These are phyloP conservation scores for Blastobotrys buckinghamii DNA, from an alignment of 1,139 yeast species.

Conservation along the genomic window DNA sequence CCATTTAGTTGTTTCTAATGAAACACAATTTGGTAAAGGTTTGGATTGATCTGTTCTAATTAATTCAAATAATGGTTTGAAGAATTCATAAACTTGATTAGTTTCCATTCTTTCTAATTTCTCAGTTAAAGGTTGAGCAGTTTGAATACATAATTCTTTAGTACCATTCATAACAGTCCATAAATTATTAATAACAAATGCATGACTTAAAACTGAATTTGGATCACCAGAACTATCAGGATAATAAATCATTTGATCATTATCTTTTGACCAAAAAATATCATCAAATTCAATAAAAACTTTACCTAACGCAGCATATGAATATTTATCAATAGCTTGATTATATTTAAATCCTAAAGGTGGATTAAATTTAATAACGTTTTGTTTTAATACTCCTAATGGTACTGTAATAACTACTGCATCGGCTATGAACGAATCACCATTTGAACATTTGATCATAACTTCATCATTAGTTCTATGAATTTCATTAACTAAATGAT, in stretches of 20 bases:
- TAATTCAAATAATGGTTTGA: constrained; percentile 22
- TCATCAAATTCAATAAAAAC: constrained; percentile 65
- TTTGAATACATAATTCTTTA: constrained; percentile 25
- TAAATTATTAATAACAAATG: constrained; percentile 23
- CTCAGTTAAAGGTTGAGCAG: constrained; percentile 23
- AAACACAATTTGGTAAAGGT: constrained; percentile 43
- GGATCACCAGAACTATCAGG: constrained; percentile 20
- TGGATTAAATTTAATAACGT: constrained; percentile 35
- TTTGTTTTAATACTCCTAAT: constrained; percentile 48
- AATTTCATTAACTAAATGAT: constrained; percentile 44
- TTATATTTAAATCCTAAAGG: constrained; percentile 44
- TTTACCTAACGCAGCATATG: constrained; percentile 73
- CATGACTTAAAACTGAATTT: constrained; percentile 20
- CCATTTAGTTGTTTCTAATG: constrained; percentile 60
- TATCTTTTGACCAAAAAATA: constrained; percentile 58
- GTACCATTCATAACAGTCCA: constrained; percentile 21
- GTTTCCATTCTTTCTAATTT: constrained; percentile 22
- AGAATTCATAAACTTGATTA: constrained; percentile 22
- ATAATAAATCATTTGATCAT: constrained; percentile 30
- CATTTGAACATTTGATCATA: constrained; percentile 51
- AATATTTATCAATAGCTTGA: constrained; percentile 45
- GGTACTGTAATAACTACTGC: constrained; percentile 68
- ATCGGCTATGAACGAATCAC: constrained; percentile 44
- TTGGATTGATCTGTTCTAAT: constrained; percentile 23
- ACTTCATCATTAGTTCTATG: constrained; percentile 36